Conservation (phyloP, 2,329 filamentous ascomycete genomes). For the Tolypocladium pustulatum region DNA sequence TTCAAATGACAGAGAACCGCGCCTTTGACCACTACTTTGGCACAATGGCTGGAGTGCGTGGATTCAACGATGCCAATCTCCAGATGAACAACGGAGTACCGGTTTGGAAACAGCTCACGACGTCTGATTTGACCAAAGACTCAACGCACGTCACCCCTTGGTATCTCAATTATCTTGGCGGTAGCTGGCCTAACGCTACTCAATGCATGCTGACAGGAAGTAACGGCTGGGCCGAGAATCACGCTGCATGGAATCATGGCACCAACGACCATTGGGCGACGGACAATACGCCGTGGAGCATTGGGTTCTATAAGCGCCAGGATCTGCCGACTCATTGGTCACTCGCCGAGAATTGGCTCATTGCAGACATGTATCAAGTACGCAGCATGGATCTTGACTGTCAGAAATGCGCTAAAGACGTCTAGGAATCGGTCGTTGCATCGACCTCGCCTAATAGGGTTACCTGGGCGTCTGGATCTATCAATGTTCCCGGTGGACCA, state of each 20-base stretch:
- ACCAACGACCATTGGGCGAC: constrained; percentile 42
- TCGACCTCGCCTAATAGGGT: constrained; percentile 43
- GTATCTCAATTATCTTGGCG: constrained; percentile 44
- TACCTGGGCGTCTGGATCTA: constrained; percentile 37
- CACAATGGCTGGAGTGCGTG: constrained; percentile 43
- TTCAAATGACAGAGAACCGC: constrained; percentile 14
- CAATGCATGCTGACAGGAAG: constrained; percentile 42
- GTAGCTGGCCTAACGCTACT: constrained; percentile 36
- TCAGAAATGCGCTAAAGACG: constrained; percentile 1
- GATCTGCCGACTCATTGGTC: constrained; percentile 45
- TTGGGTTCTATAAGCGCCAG: constrained; percentile 37
- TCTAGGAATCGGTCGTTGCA: constrained; percentile 35
- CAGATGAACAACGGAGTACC: constrained; percentile 34
- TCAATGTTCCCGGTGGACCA: constrained; percentile 36
- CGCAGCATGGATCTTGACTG: constrained; percentile 20
- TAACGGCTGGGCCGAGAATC: constrained; percentile 42
- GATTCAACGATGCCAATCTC: constrained; percentile 45
- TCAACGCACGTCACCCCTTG: constrained; percentile 36
- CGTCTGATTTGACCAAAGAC: constrained; percentile 23
- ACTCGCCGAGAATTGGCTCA: constrained; percentile 42
- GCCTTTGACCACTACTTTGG: constrained; percentile 40
- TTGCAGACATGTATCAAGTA: constrained; percentile 44
- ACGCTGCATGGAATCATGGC: constrained; percentile 37
- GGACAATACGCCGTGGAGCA: constrained; percentile 42
- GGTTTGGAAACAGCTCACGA: constrained; percentile 37